Evolutionary conservation across 148 eudicot genomes (phyloP).

Genomic region (Beta vulgaris): DNA sequence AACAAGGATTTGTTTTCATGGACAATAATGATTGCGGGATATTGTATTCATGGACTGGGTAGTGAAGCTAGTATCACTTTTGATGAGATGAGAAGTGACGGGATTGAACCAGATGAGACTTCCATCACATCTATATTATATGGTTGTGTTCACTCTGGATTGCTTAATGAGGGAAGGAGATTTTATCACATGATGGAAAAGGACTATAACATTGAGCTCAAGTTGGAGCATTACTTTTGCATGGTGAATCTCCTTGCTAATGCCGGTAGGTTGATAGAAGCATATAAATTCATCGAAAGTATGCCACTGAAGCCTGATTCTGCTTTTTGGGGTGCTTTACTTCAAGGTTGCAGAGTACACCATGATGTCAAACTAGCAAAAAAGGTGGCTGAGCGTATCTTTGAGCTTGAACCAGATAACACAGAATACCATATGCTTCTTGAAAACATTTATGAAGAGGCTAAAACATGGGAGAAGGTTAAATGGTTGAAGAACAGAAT

Average conservation of each 20-base stretch:
- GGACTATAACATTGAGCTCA: conserved; percentile 45
- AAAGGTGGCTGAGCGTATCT: conserved; percentile 44
- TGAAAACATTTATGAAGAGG: conserved; percentile 46
- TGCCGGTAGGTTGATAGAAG: conserved; percentile 52
- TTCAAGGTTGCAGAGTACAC: conserved; percentile 59
- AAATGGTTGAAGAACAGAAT: conserved; percentile 35
- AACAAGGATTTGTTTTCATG: conserved; percentile 55
- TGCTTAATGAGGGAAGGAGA: conserved; percentile 51
- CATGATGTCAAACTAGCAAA: conserved; percentile 63
- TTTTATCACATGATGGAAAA: conserved; percentile 45
- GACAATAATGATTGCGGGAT: conserved; percentile 68
- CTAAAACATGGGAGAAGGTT: conserved; percentile 50
- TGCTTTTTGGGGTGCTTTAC: conserved; percentile 56
- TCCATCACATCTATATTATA: conserved; percentile 46
- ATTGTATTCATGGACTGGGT: conserved; percentile 60
- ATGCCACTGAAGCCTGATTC: conserved; percentile 59
- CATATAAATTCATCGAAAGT: conserved; percentile 42
- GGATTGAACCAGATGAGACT: conserved; percentile 47
- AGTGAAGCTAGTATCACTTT: conserved; percentile 49
- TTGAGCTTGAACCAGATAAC: conserved; percentile 52
- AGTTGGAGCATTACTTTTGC: conserved; percentile 62
- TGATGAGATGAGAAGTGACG: conserved; percentile 41
- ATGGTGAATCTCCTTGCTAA: conserved; percentile 65
- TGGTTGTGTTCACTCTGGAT: conserved; percentile 67
- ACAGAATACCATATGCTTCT: conserved; percentile 34